Conservation (phyloP, 139 green algal genomes). For the Chlamydomonas schloesseri region DNA sequence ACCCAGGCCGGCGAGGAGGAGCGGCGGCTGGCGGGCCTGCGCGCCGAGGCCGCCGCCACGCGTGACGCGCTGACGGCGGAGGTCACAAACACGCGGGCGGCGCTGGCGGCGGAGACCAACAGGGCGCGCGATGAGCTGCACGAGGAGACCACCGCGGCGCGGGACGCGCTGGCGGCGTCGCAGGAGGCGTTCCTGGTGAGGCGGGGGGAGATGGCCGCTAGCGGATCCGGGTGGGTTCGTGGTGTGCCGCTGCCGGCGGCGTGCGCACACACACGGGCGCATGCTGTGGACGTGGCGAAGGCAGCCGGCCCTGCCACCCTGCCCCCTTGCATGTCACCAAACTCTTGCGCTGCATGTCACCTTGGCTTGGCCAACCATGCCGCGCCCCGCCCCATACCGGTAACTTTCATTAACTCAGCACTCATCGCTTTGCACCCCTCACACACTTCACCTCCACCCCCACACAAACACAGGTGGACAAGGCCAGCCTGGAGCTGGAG, state of each 20-base stretch:
- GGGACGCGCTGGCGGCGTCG: not conserved
- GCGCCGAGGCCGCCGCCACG: not conserved
- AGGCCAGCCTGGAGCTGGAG: conserved; percentile 44
- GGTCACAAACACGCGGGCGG: not conserved
- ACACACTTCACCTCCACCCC: too few relatives aligned
- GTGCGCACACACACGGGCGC: too few relatives aligned
- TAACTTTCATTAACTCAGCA: not conserved
- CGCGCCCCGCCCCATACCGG: too few relatives aligned
- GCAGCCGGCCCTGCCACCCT: too few relatives aligned
- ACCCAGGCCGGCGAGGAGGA: conserved; percentile 52
- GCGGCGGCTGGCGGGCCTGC: conserved; percentile 21
- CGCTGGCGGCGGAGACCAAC: not conserved
- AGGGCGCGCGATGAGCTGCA: not conserved
- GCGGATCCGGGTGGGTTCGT: too few relatives aligned
- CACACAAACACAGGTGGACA: conserved; percentile 53
- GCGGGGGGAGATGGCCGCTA: too few relatives aligned
- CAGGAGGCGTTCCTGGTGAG: conserved; percentile 10
- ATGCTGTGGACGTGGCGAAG: too few relatives aligned
- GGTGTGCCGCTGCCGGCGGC: too few relatives aligned
- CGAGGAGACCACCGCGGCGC: not conserved
- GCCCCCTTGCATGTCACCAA: too few relatives aligned
- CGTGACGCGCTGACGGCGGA: not conserved
- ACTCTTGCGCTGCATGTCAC: too few relatives aligned
- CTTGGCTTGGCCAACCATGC: too few relatives aligned
- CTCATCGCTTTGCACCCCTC: too few relatives aligned